A percentile compares a stretch with the other conserved stretches of the same genome.
Conservation (phyloP, 805 yeast genomes). For the Wickerhamiella bombiphila region DNA sequence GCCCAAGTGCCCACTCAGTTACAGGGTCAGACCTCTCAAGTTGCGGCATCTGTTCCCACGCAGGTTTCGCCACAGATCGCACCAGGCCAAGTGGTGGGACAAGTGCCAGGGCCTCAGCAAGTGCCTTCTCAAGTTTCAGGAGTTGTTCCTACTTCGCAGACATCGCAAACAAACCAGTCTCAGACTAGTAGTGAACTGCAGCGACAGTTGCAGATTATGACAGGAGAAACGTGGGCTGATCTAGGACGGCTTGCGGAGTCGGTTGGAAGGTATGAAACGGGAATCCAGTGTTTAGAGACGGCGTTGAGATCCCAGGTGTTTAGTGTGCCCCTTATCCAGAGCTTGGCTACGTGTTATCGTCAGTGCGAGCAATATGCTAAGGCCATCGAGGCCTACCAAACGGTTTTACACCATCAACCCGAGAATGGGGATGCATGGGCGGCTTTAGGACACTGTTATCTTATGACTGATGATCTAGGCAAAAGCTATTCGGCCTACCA, state of each 20-base stretch:
- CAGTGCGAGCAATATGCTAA: conserved; percentile 80
- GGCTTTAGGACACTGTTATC: conserved; percentile 78
- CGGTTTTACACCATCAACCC: conserved; percentile 65
- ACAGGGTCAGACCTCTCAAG: no score
- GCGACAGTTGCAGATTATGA: conserved; percentile 23
- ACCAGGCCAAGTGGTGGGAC: no score
- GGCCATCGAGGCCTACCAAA: conserved; percentile 87
- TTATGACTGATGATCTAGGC: conserved; percentile 91
- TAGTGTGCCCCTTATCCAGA: conserved; percentile 70
- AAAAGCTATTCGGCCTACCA: conserved; percentile 95
- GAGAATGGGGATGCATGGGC: conserved; percentile 98
- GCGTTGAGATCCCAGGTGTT: conserved; percentile 78
- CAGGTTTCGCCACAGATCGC: no score
- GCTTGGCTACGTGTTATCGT: conserved; percentile 77
- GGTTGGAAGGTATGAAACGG: conserved; percentile 77
- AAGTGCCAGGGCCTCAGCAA: neutral
- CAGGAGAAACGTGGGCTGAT: conserved; percentile 62
- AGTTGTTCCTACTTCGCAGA: neutral
- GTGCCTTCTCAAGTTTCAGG: neutral
- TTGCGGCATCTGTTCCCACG: no score
- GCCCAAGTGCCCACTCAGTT: no score
- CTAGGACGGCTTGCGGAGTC: conserved; percentile 82
- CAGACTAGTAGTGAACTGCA: conserved; percentile 1
- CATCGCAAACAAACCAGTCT: conserved; percentile 1
- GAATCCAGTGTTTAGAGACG: conserved; percentile 74